phyloP scores from a whole-genome alignment of 345 rosid species.

The Cochlearia excelsa region DNA sequence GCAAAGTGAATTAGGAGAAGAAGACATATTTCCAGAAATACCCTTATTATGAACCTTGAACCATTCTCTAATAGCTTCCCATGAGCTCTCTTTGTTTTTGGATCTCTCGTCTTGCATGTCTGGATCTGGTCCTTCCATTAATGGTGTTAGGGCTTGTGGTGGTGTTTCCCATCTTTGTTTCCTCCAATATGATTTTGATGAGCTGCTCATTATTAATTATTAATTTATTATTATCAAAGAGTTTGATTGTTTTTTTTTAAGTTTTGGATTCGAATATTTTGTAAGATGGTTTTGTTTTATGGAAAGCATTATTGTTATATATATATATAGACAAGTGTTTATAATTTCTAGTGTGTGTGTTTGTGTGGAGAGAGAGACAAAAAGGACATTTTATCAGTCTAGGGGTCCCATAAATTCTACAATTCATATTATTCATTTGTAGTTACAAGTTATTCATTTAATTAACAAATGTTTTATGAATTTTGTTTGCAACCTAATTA shows the following conservation, averaged over 20 bases:
- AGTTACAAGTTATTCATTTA: too few relatives aligned
- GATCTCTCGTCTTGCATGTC: conserved; percentile 70
- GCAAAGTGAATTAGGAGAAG: conserved; percentile 34
- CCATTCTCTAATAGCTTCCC: conserved; percentile 95
- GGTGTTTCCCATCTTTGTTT: conserved; percentile 63
- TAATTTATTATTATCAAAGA: not conserved
- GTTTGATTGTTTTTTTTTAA: not conserved
- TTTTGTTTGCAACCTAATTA: too few relatives aligned
- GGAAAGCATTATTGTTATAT: conserved; percentile 24
- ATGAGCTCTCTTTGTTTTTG: conserved; percentile 65
- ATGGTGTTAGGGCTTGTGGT: conserved; percentile 68
- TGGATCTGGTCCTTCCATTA: conserved; percentile 95
- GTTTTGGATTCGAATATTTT: conserved; percentile 14
- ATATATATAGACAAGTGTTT: not conserved
- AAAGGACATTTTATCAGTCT: conserved; percentile 69
- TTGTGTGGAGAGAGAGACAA: conserved; percentile 39
- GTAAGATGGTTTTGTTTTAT: conserved; percentile 15
- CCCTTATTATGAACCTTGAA: conserved; percentile 68
- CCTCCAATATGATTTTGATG: conserved; percentile 42
- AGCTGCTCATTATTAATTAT: conserved; percentile 29
- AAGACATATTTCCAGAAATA: conserved; percentile 40
- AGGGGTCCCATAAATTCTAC: conserved; percentile 37
- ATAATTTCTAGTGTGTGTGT: not conserved
- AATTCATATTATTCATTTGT: not conserved
- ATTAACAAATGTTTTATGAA: too few relatives aligned